Conservation (phyloP, 352 stramenopile species). For the Phytophthora hibernalis region DNA sequence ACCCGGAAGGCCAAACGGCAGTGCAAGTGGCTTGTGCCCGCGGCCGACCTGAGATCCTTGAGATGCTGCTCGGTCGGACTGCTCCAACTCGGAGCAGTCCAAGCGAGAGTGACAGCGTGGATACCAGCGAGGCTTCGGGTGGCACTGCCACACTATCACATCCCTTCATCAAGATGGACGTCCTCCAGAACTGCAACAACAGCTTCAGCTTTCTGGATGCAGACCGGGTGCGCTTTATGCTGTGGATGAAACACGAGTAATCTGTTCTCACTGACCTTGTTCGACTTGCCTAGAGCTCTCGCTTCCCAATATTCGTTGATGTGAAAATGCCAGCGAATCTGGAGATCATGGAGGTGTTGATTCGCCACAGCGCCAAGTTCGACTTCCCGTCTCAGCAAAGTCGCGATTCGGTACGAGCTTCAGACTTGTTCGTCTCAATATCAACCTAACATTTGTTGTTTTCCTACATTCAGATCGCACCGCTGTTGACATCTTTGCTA, state of each 20-base stretch:
- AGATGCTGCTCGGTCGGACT: conserved; percentile 22
- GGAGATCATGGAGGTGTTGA: conserved; percentile 32
- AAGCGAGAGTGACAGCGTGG: neutral
- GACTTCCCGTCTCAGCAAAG: conserved; percentile 26
- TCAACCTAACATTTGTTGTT: no score
- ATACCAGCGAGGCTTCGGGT: neutral
- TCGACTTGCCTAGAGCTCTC: neutral
- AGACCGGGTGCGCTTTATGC: conserved; percentile 12
- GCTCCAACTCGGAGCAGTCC: neutral
- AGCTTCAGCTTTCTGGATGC: conserved; percentile 26
- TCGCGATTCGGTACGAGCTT: conserved; percentile 18
- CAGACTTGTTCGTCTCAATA: no score
- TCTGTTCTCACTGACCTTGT: neutral
- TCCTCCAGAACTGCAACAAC: conserved; percentile 20
- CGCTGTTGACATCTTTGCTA: conserved; percentile 11
- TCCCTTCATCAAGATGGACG: conserved; percentile 24
- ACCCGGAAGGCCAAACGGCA: conserved; percentile 13
- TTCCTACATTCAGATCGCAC: neutral
- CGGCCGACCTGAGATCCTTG: conserved; percentile 21
- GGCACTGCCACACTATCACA: conserved; percentile 13
- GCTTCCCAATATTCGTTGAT: conserved; percentile 16
- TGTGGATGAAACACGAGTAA: neutral
- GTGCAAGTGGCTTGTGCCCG: conserved; percentile 23
- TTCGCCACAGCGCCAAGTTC: conserved; percentile 30
- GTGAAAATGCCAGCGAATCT: conserved; percentile 17